These are phyloP conservation scores for Boeremia lycopersici DNA, from an alignment of 2,329 filamentous ascomycete genomes.

Conservation along the genomic window DNA sequence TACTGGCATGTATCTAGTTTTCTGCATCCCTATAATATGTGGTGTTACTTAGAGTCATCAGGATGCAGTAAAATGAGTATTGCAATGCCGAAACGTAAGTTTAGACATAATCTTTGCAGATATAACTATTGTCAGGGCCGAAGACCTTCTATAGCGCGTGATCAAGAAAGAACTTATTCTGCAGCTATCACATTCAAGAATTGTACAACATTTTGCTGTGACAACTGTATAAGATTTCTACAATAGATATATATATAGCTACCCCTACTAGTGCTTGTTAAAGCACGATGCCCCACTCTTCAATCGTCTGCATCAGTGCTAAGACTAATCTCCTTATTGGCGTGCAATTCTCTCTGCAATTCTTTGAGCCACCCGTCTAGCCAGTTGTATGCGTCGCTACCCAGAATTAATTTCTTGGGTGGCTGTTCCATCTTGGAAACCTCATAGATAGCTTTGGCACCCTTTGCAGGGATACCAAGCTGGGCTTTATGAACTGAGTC, in stretches of 20 bases:
- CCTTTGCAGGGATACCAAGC: not conserved
- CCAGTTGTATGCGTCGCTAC: not conserved
- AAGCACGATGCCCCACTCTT: no score
- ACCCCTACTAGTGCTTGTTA: no score
- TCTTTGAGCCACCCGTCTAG: not conserved
- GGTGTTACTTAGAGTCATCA: not conserved
- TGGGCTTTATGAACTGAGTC: not conserved
- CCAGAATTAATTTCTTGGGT: not conserved
- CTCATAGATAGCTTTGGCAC: conserved; percentile 2
- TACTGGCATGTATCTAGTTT: not conserved
- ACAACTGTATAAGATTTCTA: not conserved
- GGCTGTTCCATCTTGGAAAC: not conserved
- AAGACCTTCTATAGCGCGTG: not conserved
- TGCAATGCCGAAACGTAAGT: no score
- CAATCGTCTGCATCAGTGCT: conserved; percentile 2
- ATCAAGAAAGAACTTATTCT: not conserved
- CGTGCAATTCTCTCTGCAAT: not conserved
- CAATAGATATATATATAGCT: not conserved
- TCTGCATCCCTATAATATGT: not conserved
- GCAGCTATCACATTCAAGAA: not conserved
- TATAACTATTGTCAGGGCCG: not conserved
- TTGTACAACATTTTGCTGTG: not conserved
- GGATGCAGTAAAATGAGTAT: no score
- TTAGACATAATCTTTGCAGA: not conserved
- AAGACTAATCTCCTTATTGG: conserved; percentile 1